These are phyloP conservation scores for Cunninghamia lanceolata DNA, from an alignment of 75 land plant species.

Conservation along the genomic window DNA sequence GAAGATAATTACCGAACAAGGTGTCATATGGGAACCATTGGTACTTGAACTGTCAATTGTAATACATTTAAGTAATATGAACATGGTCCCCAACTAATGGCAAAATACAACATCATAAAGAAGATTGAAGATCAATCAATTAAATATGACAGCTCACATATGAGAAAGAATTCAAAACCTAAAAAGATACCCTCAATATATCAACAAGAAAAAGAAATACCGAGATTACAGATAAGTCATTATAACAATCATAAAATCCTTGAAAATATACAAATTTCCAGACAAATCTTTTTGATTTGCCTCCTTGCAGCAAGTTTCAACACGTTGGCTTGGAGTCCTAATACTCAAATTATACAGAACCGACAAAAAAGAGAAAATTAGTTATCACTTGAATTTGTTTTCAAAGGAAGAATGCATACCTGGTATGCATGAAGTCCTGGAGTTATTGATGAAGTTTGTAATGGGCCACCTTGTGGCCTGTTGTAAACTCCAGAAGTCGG, in stretches of 20 bases:
- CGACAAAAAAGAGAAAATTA: background rate
- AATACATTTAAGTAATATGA: too few species aligned
- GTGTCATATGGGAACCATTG: background rate
- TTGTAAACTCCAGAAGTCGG: slow-evolving; percentile 31
- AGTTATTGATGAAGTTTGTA: slow-evolving; percentile 24
- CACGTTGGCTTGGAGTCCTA: background rate
- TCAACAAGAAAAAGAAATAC: background rate
- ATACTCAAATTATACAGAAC: background rate
- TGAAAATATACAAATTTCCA: background rate
- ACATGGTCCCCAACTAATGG: background rate
- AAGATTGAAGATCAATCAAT: background rate
- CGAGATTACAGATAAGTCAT: background rate
- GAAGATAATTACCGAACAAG: too few species aligned
- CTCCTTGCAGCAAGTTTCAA: background rate
- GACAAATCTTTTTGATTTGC: background rate
- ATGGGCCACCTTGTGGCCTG: slow-evolving; percentile 39
- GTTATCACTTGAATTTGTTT: background rate
- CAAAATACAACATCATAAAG: too few species aligned
- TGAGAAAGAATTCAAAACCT: background rate
- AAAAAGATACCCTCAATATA: background rate
- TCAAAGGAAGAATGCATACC: slow-evolving; percentile 21
- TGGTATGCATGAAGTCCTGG: slow-evolving; percentile 57
- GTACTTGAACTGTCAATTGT: background rate
- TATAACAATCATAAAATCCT: background rate
- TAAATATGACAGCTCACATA: background rate